Evolutionary conservation across 345 rosid species (phyloP).

Genomic region (Camelina neglecta): DNA sequence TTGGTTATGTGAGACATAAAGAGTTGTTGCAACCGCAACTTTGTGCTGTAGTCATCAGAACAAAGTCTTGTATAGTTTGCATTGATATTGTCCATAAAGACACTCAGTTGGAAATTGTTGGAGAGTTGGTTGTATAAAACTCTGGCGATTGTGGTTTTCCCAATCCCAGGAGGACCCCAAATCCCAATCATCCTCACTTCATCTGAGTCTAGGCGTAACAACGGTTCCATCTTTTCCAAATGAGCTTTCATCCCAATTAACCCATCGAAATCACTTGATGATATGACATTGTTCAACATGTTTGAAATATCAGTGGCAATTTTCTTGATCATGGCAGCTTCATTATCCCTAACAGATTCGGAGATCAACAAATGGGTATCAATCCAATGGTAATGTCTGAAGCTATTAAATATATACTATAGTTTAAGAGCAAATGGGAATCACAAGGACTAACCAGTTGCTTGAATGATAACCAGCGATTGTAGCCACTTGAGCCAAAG

Average conservation of each 20-base stretch:
- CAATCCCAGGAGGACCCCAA: slow-evolving; percentile 23
- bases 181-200: slow-evolving; percentile 10
- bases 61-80: background rate
- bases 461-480: too few species aligned
- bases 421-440: too few species aligned
- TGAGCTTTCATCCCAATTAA: slow-evolving; percentile 2
- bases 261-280: background rate
- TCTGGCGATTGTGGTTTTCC: slow-evolving; percentile 10
- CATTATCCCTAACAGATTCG: background rate
- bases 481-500: too few species aligned
- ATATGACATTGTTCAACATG: background rate
- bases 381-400: too few species aligned
- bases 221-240: background rate
- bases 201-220: slow-evolving; percentile 3
- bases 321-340: slow-evolving; percentile 6
- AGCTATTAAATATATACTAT: too few species aligned
- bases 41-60: slow-evolving; percentile 10
- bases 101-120: background rate
- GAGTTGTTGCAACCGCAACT: too few species aligned
- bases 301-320: background rate
- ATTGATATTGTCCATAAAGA: slow-evolving; percentile 4
- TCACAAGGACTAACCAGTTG: too few species aligned
- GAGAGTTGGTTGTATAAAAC: background rate
- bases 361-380: background rate
- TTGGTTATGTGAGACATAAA: too few species aligned